These are phyloP conservation scores for Triticum turgidum DNA, from an alignment of 176 grass and related monocot genomes.

Conservation along the genomic window DNA sequence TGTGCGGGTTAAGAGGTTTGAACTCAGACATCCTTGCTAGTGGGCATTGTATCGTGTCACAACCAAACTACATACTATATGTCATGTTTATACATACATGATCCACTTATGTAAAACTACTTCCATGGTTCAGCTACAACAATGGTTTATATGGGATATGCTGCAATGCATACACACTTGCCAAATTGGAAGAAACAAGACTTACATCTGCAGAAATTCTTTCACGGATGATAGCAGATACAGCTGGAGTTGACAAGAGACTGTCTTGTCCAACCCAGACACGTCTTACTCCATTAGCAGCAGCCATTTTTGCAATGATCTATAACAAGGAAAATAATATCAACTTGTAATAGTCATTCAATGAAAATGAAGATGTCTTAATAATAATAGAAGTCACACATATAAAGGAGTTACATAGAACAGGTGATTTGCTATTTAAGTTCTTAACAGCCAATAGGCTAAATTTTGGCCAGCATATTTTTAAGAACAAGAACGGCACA, in stretches of 20 bases:
- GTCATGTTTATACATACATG: neutral
- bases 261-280: slow-evolving; percentile 90
- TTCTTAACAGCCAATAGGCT: neutral
- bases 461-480: neutral
- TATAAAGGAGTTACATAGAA: neutral
- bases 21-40: neutral
- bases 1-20: neutral
- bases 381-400: neutral
- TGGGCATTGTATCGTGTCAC: neutral
- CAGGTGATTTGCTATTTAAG: neutral
- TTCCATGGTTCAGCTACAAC: neutral
- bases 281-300: slow-evolving; percentile 91
- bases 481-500: neutral
- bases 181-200: slow-evolving; percentile 19
- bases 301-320: slow-evolving; percentile 98
- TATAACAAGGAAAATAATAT: slow-evolving; percentile 27
- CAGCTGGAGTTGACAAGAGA: slow-evolving; percentile 94
- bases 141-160: neutral
- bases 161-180: neutral
- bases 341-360: neutral
- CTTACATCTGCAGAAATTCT: slow-evolving; percentile 94
- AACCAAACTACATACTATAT: neutral
- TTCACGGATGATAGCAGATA: slow-evolving; percentile 93
- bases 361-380: neutral
- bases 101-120: neutral